A percentile compares a stretch with the other conserved stretches of the same genome.
Conservation (phyloP, 129 eudicot genomes). For the Helianthus tuberosus region DNA sequence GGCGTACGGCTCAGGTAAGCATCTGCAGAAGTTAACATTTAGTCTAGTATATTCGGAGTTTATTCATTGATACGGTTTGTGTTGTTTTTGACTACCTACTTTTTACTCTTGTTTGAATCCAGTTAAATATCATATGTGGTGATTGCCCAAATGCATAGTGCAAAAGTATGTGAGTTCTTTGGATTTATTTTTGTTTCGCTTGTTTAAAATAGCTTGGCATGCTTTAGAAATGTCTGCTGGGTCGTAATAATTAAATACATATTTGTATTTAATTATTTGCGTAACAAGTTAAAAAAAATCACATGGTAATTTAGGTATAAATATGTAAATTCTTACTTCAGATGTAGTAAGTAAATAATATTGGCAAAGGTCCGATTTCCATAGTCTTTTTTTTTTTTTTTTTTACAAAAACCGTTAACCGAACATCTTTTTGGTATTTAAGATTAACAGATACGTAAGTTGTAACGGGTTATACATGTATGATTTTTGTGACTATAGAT, state of each 20-base stretch:
- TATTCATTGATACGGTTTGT: neutral
- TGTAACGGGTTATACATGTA: neutral
- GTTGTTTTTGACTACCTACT: neutral
- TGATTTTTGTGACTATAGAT: conserved; percentile 9
- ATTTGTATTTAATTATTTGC: neutral
- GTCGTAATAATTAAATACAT: neutral
- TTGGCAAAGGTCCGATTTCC: neutral
- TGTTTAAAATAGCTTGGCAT: neutral
- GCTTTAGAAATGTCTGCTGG: neutral
- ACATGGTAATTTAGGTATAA: neutral
- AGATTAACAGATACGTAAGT: conserved; percentile 2
- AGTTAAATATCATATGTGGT: conserved; percentile 87
- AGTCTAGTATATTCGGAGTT: neutral
- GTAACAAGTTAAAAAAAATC: neutral
- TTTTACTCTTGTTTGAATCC: conserved; percentile 15
- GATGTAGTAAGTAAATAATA: neutral
- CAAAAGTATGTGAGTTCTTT: conserved; percentile 53
- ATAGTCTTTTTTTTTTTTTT: neutral
- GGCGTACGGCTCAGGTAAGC: conserved; percentile 86
- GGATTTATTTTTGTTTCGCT: conserved; percentile 1
- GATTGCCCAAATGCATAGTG: conserved; percentile 76
- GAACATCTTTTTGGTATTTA: neutral
- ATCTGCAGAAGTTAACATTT: conserved; percentile 11
- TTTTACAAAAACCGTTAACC: neutral
- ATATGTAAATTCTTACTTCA: neutral